phyloP scores from a whole-genome alignment of 2,329 filamentous ascomycete genomes.

The Fusarium tjaetaba region DNA sequence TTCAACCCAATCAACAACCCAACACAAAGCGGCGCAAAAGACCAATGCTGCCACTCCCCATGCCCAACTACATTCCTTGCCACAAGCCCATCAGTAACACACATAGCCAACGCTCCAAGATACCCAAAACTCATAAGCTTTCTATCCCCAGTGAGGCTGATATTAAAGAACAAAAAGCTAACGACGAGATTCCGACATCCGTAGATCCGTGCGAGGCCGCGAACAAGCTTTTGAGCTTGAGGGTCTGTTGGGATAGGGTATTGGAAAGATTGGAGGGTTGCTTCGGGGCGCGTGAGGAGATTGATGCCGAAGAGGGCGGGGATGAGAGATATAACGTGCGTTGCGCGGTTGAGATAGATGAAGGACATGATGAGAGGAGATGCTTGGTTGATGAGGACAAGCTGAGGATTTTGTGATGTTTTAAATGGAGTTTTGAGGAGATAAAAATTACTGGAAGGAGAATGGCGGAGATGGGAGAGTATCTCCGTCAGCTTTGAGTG shows the following conservation, averaged over 20 bases:
- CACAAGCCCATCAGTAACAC: constrained; percentile 3
- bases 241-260: not conserved
- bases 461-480: not conserved
- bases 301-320: constrained; percentile 12
- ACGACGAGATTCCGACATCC: constrained; percentile 13
- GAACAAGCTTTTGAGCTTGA: not conserved
- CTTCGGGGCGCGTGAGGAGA: constrained; percentile 8
- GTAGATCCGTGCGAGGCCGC: not conserved
- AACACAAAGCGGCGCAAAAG: not conserved
- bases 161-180: not conserved
- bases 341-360: not conserved
- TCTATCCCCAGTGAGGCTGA: not conserved
- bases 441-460: not conserved
- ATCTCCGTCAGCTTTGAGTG: not conserved
- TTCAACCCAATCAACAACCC: not conserved
- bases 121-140: not conserved
- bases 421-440: not conserved
- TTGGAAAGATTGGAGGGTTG: not conserved
- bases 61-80: not conserved
- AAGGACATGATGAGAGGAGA: not conserved
- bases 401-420: rapidly evolving
- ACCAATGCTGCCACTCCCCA: constrained; percentile 15
- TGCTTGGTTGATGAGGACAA: rapidly evolving
- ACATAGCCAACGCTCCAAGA: not conserved
- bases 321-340: not conserved